These are phyloP conservation scores for Thoreauomyces humboldtii DNA, from an alignment of 192 early-diverging fungal genomes.

Conservation along the genomic window DNA sequence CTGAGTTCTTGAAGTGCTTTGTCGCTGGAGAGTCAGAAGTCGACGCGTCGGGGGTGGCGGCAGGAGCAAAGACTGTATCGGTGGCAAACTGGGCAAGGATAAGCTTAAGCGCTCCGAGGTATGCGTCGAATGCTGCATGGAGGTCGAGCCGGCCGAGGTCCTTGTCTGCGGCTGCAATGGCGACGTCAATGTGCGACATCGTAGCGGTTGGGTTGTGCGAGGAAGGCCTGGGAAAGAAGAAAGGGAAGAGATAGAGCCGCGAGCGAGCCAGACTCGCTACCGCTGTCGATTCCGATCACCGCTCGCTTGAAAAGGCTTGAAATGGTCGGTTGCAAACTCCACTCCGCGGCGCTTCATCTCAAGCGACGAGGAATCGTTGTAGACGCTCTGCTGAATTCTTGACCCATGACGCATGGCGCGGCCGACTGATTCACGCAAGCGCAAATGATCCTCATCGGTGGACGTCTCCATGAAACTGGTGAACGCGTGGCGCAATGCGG, in stretches of 20 bases:
- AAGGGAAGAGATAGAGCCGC: neutral
- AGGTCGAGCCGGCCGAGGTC: conserved; percentile 10
- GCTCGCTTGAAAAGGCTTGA: neutral
- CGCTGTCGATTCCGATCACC: neutral
- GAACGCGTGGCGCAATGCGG: neutral
- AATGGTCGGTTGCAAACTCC: neutral
- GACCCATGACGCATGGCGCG: conserved; percentile 6
- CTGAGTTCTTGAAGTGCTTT: conserved; percentile 16
- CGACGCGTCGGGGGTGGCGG: neutral
- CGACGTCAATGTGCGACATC: conserved; percentile 21
- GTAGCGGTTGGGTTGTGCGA: neutral
- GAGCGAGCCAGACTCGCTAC: neutral
- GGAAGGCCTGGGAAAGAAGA: too few species aligned
- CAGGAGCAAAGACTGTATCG: neutral
- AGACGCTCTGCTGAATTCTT: neutral
- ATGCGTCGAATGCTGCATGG: conserved; percentile 14
- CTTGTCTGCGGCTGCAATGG: conserved; percentile 28
- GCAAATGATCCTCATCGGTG: neutral
- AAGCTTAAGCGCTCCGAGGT: conserved; percentile 15
- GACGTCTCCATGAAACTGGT: conserved; percentile 4
- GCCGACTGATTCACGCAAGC: conserved; percentile 1
- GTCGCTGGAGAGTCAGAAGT: neutral
- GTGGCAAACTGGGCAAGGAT: conserved; percentile 4
- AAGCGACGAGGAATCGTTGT: neutral
- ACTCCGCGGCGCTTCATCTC: neutral